A percentile compares a stretch with the other conserved stretches of the same genome.
Conservation (phyloP, 2,329 filamentous ascomycete genomes). For the Ceratocystis cubensis region DNA sequence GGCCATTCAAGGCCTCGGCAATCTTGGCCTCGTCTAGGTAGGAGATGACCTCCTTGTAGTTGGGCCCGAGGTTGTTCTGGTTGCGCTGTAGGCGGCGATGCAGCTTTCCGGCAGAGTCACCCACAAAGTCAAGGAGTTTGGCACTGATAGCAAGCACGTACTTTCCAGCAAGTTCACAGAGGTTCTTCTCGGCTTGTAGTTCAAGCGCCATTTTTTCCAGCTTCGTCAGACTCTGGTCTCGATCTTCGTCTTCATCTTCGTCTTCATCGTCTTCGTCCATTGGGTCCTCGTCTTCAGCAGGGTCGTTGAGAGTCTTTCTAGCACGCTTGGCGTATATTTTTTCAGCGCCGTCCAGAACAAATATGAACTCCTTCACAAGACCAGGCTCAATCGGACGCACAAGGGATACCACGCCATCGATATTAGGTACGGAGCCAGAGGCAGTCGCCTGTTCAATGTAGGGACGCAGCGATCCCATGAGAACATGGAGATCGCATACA, state of each 20-base stretch:
- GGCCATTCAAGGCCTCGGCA: constrained; percentile 31
- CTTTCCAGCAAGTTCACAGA: constrained; percentile 77
- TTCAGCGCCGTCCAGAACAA: constrained; percentile 67
- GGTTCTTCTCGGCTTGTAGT: constrained; percentile 67
- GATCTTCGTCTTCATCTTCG: constrained; percentile 44
- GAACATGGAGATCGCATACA: constrained; percentile 68
- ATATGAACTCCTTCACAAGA: constrained; percentile 54
- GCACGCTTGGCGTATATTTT: constrained; percentile 61
- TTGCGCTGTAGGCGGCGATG: constrained; percentile 65
- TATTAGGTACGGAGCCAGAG: constrained; percentile 27
- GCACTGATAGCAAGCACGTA: constrained; percentile 69
- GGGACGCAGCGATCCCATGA: constrained; percentile 61
- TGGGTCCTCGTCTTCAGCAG: constrained; percentile 61
- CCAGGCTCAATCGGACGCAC: constrained; percentile 56
- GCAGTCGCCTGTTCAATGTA: constrained; percentile 32
- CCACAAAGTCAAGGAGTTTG: constrained; percentile 56
- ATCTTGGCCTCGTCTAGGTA: constrained; percentile 62
- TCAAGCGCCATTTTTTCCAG: constrained; percentile 50
- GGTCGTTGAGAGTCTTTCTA: constrained; percentile 49
- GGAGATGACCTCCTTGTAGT: constrained; percentile 71
- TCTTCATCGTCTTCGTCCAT: constrained; percentile 46
- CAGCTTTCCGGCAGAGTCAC: constrained; percentile 49
- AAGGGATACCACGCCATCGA: constrained; percentile 39
- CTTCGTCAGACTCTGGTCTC: constrained; percentile 33
- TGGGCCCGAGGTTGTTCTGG: constrained; percentile 64